These are phyloP conservation scores for Solanum hybrid DNA, from an alignment of 305 asterid species.

Conservation along the genomic window DNA sequence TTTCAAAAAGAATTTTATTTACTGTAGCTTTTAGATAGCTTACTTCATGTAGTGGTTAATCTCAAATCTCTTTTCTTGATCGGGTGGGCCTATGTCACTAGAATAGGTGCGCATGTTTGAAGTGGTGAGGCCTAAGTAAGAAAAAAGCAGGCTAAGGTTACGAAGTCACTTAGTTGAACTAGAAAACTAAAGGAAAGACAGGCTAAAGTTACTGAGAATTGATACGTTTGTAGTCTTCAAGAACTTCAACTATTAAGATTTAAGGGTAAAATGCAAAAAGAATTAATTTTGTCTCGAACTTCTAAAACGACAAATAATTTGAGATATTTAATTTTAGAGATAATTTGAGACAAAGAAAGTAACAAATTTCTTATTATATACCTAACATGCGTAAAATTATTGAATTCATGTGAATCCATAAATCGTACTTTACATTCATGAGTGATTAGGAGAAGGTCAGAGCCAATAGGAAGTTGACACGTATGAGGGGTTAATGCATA, in stretches of 20 bases:
- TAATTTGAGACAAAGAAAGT: not conserved
- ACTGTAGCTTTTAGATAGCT: not conserved
- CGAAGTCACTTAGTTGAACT: not conserved
- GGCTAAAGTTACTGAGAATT: not conserved
- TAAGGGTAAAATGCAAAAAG: not conserved
- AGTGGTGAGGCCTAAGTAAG: not conserved
- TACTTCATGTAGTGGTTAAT: not conserved
- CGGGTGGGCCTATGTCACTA: not conserved
- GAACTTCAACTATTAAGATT: not conserved
- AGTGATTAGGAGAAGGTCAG: not conserved
- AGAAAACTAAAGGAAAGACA: not conserved
- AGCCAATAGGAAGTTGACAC: constrained; percentile 7
- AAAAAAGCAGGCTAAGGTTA: too few relatives aligned
- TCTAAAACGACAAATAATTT: not conserved
- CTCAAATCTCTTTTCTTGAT: not conserved
- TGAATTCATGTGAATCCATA: not conserved
- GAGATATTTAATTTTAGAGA: not conserved
- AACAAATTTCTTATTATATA: not conserved
- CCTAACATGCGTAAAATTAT: not conserved
- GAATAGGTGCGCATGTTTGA: not conserved
- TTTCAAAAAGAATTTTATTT: not conserved
- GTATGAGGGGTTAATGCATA: not conserved
- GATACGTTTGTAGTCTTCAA: not conserved
- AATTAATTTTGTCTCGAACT: not conserved
- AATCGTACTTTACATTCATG: not conserved